Evolutionary conservation across 2,329 filamentous ascomycete species (phyloP), one percentile per base, ranked within the genome.

Genomic region (Colletotrichum aenigma): DNA sequence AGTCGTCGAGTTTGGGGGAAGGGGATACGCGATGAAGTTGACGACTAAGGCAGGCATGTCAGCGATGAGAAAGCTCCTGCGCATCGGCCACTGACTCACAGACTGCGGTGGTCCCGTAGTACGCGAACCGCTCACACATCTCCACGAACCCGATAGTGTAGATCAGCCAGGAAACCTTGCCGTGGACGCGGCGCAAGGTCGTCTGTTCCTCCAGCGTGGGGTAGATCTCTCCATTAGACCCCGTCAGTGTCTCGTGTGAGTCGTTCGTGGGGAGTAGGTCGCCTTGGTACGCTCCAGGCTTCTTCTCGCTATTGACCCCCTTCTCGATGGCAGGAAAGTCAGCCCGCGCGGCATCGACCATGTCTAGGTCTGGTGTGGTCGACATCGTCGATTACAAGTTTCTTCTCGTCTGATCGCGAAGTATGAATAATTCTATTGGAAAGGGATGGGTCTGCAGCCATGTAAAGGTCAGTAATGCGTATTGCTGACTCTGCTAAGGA

Each of bases 111-210:
- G 89, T 91, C 52, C 92, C 92, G 79, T 93, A 93, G 85, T 91
- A 93, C 7, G 90, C 90, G 80, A 93, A 93, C 21, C 91, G 88
- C 82, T 93, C 91, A 83, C 90, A 92, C 62, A 93, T 81, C 82
- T 94, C 92, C 61, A 93, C 88, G 78, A 93, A 91, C 3, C 90
- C 91, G 70, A 94, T 87, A 7, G 89, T 92, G 81, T 89, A 92
- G 4, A 89, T 86, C 10, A 86, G 85, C 87, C 87, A 91, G 10
- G 88, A 89, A 21, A 93, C 87, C 76, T 84, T 86, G 66, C 88
- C 89, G 43, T 89, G 87, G 12, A 91, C 86, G 76, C 89, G 89
- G 43, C 86, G 86, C 7, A 92, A 82, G 6, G 88, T 89, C 4
- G 77, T 77, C n/a, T 90, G 79, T 58, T 92, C 90, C 76, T 91